A percentile compares a stretch with the other conserved stretches of the same genome.
These are phyloP conservation scores for Kondoa malvinella DNA, from an alignment of 768 basidiomycete species.

Conservation along the genomic window DNA sequence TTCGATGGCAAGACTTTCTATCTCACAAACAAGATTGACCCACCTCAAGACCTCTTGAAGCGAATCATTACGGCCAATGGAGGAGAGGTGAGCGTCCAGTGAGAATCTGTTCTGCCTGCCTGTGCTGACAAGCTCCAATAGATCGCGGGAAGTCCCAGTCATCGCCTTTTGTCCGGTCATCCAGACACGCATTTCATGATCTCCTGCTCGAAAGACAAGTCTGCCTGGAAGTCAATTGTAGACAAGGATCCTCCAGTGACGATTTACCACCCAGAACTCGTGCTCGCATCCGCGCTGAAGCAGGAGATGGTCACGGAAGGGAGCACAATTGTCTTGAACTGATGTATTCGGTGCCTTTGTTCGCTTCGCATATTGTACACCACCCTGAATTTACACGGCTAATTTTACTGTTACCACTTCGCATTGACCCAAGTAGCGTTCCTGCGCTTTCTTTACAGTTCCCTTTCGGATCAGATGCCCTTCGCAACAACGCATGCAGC, in stretches of 20 bases:
- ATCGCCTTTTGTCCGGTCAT: not conserved
- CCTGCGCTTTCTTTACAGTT: no score
- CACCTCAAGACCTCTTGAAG: conserved; percentile 44
- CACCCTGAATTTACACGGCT: no score
- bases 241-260: not conserved
- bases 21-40: conserved; percentile 47
- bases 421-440: no score
- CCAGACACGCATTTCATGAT: conserved; percentile 1
- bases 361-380: no score
- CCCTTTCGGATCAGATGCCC: no score
- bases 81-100: conserved; percentile 45
- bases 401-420: no score
- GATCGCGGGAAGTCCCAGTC: not conserved
- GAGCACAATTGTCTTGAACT: not conserved
- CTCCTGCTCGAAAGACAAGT: not conserved
- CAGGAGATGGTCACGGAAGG: conserved; percentile 1
- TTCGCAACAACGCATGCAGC: no score
- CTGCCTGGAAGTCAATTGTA: not conserved
- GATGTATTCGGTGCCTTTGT: no score
- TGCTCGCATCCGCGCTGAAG: conserved; percentile 1
- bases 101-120: not conserved
- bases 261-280: conserved; percentile 1
- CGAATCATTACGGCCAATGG: conserved; percentile 54
- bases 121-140: not conserved
- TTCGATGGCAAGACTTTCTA: conserved; percentile 57